Conservation (phyloP, 164 flowering plant genomes). For the Litsea cubeba region DNA sequence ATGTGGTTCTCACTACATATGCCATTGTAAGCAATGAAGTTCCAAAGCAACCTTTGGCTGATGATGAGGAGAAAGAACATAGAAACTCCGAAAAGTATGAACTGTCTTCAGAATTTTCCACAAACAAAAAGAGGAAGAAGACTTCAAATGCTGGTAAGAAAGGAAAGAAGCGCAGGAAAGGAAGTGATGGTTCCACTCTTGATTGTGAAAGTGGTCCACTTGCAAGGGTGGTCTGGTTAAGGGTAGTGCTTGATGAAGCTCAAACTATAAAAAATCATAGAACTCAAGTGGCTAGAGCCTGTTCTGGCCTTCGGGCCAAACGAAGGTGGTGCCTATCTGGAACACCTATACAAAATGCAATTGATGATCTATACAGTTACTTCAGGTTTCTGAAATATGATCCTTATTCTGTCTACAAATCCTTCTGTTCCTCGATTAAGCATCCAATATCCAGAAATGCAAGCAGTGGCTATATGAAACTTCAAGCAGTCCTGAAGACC, state of each 20-base stretch:
- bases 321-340: slow-evolving; percentile 98
- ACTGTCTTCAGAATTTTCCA: slow-evolving; percentile 60
- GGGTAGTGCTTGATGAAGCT: slow-evolving; percentile 97
- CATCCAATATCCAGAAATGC: slow-evolving; percentile 67
- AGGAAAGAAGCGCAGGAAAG: slow-evolving; percentile 61
- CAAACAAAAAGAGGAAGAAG: slow-evolving; percentile 58
- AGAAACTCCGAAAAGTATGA: slow-evolving; percentile 53
- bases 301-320: slow-evolving; percentile 93
- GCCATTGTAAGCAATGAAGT: slow-evolving; percentile 89
- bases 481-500: slow-evolving; percentile 78
- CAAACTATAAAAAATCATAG: slow-evolving; percentile 95
- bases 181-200: slow-evolving; percentile 34
- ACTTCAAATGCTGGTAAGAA: slow-evolving; percentile 37
- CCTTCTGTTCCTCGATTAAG: slow-evolving; percentile 56
- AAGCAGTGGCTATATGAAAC: slow-evolving; percentile 76
- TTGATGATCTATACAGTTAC: slow-evolving; percentile 96
- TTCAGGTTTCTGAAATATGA: slow-evolving; percentile 90
- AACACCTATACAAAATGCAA: slow-evolving; percentile 92
- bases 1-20: slow-evolving; percentile 94
- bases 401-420: slow-evolving; percentile 64
- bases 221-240: slow-evolving; percentile 79
- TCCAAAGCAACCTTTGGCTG: slow-evolving; percentile 82
- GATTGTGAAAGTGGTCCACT: slow-evolving; percentile 64
- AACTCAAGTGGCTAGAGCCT: slow-evolving; percentile 95
- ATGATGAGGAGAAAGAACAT: slow-evolving; percentile 71